Percentiles rank a stretch among this genome's conserved stretches.
These are phyloP conservation scores for Amanita muscaria DNA, from an alignment of 768 basidiomycete genomes.

Conservation along the genomic window DNA sequence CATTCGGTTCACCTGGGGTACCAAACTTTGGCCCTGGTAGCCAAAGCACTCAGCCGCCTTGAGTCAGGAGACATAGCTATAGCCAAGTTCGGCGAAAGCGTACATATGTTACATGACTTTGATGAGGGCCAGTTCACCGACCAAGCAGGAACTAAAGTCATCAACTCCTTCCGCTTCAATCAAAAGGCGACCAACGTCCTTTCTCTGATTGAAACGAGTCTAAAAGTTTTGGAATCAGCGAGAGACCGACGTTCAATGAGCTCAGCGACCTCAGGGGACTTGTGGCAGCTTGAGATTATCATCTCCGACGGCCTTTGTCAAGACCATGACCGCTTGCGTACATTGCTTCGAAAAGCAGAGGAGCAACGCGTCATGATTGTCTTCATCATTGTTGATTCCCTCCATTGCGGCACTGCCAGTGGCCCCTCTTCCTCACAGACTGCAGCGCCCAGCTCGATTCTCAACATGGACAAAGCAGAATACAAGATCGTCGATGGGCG, in stretches of 20 bases:
- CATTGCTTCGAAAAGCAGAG: conserved; percentile 72
- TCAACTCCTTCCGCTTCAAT: conserved; percentile 81
- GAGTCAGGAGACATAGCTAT: conserved; percentile 95
- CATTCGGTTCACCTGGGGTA: conserved; percentile 90
- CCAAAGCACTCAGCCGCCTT: conserved; percentile 81
- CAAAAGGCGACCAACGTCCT: conserved; percentile 87
- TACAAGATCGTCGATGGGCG: conserved; percentile 74
- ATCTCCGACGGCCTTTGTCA: conserved; percentile 99
- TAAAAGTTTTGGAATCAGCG: conserved; percentile 67
- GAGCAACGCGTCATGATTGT: conserved; percentile 93
- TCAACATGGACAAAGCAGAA: conserved; percentile 87
- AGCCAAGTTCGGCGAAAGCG: conserved; percentile 80
- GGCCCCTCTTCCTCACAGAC: conserved; percentile 14
- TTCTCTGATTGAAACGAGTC: conserved; percentile 69
- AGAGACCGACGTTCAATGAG: conserved; percentile 53
- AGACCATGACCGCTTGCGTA: conserved; percentile 80
- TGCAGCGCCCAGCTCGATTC: conserved; percentile 61
- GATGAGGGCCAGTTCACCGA: conserved; percentile 75
- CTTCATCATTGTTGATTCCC: conserved; percentile 90
- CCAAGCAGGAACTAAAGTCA: conserved; percentile 68
- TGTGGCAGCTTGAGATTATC: conserved; percentile 98
- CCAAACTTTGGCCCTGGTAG: conserved; percentile 86
- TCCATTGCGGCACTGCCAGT: conserved; percentile 35
- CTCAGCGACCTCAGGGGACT: conserved; percentile 62
- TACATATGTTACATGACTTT: conserved; percentile 87